Evolutionary conservation across 257 asterid genomes (phyloP).

Genomic region (Jasminum sambac): DNA sequence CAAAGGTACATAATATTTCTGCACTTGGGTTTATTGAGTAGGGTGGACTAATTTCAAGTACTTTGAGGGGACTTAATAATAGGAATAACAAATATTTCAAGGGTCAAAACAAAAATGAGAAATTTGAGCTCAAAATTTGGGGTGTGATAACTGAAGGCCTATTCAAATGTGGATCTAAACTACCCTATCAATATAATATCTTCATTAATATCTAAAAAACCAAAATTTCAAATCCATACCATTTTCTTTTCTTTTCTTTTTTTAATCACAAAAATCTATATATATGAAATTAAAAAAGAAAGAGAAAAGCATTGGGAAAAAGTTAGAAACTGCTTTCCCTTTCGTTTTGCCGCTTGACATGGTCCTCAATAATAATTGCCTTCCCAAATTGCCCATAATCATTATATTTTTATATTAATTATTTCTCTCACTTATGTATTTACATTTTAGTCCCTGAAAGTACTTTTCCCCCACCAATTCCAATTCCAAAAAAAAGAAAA

Average conservation of each 20-base stretch:
- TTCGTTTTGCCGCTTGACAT: conserved; percentile 29
- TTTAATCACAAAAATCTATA: neutral
- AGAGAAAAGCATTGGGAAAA: neutral
- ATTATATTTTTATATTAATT: neutral
- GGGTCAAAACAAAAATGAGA: neutral
- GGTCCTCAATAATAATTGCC: conserved; percentile 20
- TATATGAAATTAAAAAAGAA: neutral
- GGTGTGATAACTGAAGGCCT: neutral
- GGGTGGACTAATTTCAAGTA: too few species aligned
- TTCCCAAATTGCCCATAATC: conserved; percentile 5
- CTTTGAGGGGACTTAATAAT: too few species aligned
- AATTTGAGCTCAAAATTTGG: neutral
- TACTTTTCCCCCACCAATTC: too few species aligned
- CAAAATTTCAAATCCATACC: neutral
- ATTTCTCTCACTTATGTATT: neutral
- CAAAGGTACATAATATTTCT: too few species aligned
- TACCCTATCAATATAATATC: neutral
- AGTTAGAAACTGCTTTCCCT: conserved; percentile 26
- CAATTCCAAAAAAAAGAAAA: too few species aligned
- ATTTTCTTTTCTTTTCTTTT: neutral
- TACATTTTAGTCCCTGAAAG: too few species aligned
- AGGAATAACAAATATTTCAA: too few species aligned
- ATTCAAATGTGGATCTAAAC: neutral
- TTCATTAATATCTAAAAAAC: neutral
- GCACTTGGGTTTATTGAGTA: too few species aligned